Percentiles rank a stretch among this genome's conserved stretches.
Evolutionary conservation across 177 flowering plant genomes (phyloP).

Genomic region (Vitis hybrid): DNA sequence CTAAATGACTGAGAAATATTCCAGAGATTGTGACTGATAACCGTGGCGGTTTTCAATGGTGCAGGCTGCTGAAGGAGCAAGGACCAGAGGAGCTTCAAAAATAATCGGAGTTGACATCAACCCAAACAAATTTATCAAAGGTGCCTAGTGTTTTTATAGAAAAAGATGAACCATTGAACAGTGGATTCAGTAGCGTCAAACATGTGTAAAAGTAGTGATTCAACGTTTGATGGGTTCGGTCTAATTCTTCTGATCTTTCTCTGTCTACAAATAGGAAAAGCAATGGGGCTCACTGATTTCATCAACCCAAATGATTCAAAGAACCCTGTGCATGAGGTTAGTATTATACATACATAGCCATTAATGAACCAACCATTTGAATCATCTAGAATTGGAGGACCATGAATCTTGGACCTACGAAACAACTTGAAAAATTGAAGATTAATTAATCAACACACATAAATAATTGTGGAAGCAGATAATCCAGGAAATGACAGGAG

Average conservation of each 20-base stretch:
- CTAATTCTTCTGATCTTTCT: neutral
- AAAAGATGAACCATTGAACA: too few species aligned
- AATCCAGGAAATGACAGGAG: conserved; percentile 57
- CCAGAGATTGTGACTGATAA: too few species aligned
- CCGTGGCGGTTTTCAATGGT: too few species aligned
- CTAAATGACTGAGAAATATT: neutral
- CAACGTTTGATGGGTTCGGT: too few species aligned
- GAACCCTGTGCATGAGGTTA: conserved; percentile 63
- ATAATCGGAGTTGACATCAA: conserved; percentile 75
- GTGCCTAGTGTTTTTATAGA: conserved; percentile 18
- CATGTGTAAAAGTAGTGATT: too few species aligned
- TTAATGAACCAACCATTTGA: too few species aligned
- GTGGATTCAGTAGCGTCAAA: too few species aligned
- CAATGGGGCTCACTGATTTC: conserved; percentile 69
- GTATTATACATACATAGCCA: neutral
- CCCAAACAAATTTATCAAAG: conserved; percentile 49
- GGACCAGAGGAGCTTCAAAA: conserved; percentile 61
- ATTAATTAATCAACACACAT: neutral
- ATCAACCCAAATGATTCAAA: conserved; percentile 56
- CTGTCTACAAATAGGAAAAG: conserved; percentile 28
- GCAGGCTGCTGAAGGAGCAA: conserved; percentile 74
- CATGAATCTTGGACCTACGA: too few species aligned
- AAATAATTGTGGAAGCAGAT: conserved; percentile 34
- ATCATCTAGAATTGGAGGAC: too few species aligned
- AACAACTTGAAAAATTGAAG: too few species aligned